Conservation (phyloP, 2,329 filamentous ascomycete species). For the Stemphylium vesicarium region DNA sequence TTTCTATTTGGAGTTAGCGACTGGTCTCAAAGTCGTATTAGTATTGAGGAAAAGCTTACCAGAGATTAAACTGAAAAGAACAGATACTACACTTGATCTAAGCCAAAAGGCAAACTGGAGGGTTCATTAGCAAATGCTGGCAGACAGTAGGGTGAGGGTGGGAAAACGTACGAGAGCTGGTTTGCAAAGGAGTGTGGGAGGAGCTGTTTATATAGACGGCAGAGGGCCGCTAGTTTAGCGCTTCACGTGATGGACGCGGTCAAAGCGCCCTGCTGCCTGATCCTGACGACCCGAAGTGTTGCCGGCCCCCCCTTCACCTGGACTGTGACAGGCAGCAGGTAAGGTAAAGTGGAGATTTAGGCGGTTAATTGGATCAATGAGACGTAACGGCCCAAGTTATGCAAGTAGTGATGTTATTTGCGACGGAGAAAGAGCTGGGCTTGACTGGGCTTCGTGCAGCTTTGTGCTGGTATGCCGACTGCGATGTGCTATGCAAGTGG, state of each 20-base stretch:
- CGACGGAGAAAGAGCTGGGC: too few species aligned
- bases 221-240: not conserved
- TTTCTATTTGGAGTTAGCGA: too few species aligned
- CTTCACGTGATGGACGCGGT: not conserved
- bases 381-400: not conserved
- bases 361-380: not conserved
- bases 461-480: not conserved
- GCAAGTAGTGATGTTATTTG: too few species aligned
- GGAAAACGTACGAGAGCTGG: slow-evolving; percentile 3
- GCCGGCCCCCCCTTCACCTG: not conserved
- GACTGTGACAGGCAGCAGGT: not conserved
- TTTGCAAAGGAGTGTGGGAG: not conserved
- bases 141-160: not conserved
- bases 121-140: not conserved
- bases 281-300: not conserved
- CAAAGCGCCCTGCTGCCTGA: not conserved
- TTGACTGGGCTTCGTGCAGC: too few species aligned
- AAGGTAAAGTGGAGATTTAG: not conserved
- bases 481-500: not conserved
- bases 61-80: slow-evolving; percentile 10
- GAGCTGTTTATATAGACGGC: not conserved
- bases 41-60: too few species aligned
- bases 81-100: slow-evolving; percentile 12
- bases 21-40: too few species aligned
- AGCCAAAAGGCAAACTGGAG: slow-evolving; percentile 8